phyloP scores from a whole-genome alignment of 1,284 basidiomycete genomes.

The Ustilago trichophora region DNA sequence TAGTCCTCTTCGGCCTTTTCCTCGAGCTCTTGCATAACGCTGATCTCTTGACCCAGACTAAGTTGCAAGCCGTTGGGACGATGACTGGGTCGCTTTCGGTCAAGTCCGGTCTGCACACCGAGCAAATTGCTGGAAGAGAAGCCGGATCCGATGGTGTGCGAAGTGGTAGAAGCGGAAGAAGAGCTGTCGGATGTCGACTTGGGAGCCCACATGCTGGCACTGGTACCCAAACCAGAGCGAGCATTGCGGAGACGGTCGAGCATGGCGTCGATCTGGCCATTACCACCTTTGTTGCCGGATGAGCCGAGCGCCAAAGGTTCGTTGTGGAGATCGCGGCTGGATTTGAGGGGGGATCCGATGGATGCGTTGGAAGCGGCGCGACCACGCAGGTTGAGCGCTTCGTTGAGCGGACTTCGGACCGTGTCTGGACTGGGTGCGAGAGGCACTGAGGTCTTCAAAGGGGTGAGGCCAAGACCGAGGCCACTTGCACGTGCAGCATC shows the following conservation, averaged over 20 bases:
- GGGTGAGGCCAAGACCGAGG: constrained; percentile 44
- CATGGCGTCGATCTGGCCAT: constrained; percentile 43
- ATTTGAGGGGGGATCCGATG: constrained; percentile 32
- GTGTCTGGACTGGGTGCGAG: constrained; percentile 29
- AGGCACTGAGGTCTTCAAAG: constrained; percentile 32
- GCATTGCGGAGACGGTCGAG: constrained; percentile 38
- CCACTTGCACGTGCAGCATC: constrained; percentile 38
- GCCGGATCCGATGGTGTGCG: constrained; percentile 25
- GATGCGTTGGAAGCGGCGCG: constrained; percentile 23
- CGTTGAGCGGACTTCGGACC: constrained; percentile 25
- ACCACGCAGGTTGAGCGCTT: constrained; percentile 28
- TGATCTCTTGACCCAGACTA: constrained; percentile 44
- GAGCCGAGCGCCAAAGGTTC: constrained; percentile 28
- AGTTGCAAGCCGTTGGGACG: constrained; percentile 47
- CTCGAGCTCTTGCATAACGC: constrained; percentile 46
- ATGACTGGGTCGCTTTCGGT: constrained; percentile 34
- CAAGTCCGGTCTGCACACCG: constrained; percentile 28
- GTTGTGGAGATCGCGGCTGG: constrained; percentile 17
- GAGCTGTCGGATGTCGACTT: constrained; percentile 16
- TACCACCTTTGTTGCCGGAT: neutral
- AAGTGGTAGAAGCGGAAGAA: constrained; percentile 3
- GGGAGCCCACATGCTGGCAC: constrained; percentile 49
- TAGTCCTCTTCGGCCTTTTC: constrained; percentile 40
- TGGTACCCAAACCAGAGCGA: constrained; percentile 33
- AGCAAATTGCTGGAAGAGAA: constrained; percentile 26